A percentile compares a stretch with the other conserved stretches of the same genome.
phyloP scores from a whole-genome alignment of 2,329 filamentous ascomycete species.

The Colletotrichum costaricense region DNA sequence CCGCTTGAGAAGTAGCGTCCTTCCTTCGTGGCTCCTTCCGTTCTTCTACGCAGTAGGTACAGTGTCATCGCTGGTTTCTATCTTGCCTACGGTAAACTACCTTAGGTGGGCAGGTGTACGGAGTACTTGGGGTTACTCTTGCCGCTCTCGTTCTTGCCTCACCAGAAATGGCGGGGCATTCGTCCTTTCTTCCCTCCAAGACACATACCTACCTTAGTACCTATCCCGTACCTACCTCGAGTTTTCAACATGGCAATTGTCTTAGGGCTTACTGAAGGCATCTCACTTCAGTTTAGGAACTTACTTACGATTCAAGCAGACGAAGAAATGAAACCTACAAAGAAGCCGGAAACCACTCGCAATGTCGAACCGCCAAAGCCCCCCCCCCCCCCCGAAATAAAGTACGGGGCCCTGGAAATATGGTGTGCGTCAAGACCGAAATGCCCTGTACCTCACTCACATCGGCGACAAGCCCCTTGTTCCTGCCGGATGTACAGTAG shows the following conservation, averaged over 20 bases:
- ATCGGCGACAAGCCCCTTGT: conserved; percentile 5
- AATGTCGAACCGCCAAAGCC: not conserved
- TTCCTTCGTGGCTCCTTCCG: not conserved
- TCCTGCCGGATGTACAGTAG: conserved; percentile 28
- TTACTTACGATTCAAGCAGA: not conserved
- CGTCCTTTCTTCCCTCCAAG: not conserved
- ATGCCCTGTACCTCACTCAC: not conserved
- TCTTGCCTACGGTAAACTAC: not conserved
- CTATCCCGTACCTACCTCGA: not conserved
- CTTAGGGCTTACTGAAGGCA: not conserved
- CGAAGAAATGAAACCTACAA: not conserved
- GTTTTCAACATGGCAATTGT: not conserved
- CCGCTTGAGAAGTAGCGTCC: conserved; percentile 2
- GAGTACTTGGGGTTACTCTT: not conserved
- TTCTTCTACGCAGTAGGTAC: not conserved
- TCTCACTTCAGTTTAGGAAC: not conserved
- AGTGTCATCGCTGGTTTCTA: not conserved
- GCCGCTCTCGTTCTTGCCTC: not conserved
- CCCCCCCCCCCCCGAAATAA: not conserved
- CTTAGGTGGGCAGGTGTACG: not conserved
- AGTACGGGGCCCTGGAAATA: not conserved
- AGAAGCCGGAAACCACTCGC: not conserved
- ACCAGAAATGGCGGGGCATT: not conserved
- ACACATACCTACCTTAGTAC: not conserved
- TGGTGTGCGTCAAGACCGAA: conserved; percentile 3